Evolutionary conservation across 495 filamentous ascomycete genomes (phyloP).

Genomic region (Trichoderma gamsii): DNA sequence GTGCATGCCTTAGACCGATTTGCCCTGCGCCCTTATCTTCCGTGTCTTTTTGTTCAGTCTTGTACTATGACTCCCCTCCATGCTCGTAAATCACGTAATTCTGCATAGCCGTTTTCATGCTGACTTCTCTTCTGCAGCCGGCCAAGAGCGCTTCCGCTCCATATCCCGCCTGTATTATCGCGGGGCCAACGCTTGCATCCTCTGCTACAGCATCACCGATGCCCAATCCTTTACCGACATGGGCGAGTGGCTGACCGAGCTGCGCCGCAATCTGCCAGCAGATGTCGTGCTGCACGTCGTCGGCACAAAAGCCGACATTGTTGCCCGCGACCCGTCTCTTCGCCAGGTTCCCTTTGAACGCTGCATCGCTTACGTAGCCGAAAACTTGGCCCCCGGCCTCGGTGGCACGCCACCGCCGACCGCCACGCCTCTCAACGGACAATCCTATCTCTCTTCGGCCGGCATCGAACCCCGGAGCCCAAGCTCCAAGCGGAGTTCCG

Average conservation of each 20-base stretch:
- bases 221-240: slow-evolving; percentile 84
- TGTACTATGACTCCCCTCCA: background rate
- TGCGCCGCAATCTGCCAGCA: slow-evolving; percentile 59
- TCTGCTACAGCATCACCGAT: slow-evolving; percentile 92
- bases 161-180: slow-evolving; percentile 94
- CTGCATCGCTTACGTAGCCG: slow-evolving; percentile 90
- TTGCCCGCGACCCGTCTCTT: slow-evolving; percentile 66
- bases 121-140: slow-evolving; percentile 44
- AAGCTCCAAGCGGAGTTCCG: slow-evolving; percentile 70
- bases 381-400: slow-evolving; percentile 68
- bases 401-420: slow-evolving; percentile 61
- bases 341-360: slow-evolving; percentile 87
- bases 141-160: slow-evolving; percentile 89
- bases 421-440: slow-evolving; percentile 31
- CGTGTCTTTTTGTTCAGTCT: background rate
- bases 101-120: background rate
- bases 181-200: slow-evolving; percentile 86
- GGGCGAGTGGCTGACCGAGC: slow-evolving; percentile 82
- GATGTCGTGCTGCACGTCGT: slow-evolving; percentile 93
- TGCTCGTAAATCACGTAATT: background rate
- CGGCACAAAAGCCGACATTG: slow-evolving; percentile 89
- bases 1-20: slow-evolving; percentile 6
- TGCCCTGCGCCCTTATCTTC: background rate
- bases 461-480: slow-evolving; percentile 52
- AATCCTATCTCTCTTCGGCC: slow-evolving; percentile 14